Percentiles rank a stretch among this genome's conserved stretches.
phyloP scores from a whole-genome alignment of 192 early-diverging fungal species.

The Thoreauomyces humboldtii region DNA sequence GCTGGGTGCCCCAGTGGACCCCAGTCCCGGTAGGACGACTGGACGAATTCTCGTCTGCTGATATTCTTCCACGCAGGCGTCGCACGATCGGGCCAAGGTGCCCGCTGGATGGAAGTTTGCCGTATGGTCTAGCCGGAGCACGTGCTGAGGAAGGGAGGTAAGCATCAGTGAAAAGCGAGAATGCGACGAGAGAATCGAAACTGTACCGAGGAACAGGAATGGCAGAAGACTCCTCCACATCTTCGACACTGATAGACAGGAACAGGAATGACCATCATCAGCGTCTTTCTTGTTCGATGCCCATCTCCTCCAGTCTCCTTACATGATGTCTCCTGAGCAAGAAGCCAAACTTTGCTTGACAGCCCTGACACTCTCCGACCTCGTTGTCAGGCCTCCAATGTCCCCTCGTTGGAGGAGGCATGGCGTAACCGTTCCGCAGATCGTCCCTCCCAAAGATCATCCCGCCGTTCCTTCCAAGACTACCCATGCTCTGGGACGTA shows the following conservation, averaged over 20 bases:
- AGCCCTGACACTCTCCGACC: neutral
- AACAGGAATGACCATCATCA: neutral
- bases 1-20: too few species aligned
- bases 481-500: neutral
- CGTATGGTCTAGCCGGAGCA: slow-evolving; percentile 8
- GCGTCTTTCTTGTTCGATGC: neutral
- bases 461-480: neutral
- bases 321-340: slow-evolving; percentile 14
- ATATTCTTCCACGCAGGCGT: neutral
- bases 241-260: slow-evolving; percentile 4
- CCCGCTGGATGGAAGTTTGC: slow-evolving; percentile 16
- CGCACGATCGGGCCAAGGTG: slow-evolving; percentile 3
- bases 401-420: slow-evolving; percentile 12
- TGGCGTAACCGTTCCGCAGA: neutral
- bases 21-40: too few species aligned
- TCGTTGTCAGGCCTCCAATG: slow-evolving; percentile 21
- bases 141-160: neutral
- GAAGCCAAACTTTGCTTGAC: neutral
- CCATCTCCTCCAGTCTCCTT: neutral
- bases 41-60: too few species aligned
- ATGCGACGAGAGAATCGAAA: neutral
- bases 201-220: slow-evolving; percentile 10
- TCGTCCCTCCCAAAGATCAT: too few species aligned
- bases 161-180: neutral
- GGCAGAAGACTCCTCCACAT: slow-evolving; percentile 21